Evolutionary conservation across 2,329 filamentous ascomycete species (phyloP), one percentile per base, ranked within the genome.

Genomic region (Knufia fluminis): DNA sequence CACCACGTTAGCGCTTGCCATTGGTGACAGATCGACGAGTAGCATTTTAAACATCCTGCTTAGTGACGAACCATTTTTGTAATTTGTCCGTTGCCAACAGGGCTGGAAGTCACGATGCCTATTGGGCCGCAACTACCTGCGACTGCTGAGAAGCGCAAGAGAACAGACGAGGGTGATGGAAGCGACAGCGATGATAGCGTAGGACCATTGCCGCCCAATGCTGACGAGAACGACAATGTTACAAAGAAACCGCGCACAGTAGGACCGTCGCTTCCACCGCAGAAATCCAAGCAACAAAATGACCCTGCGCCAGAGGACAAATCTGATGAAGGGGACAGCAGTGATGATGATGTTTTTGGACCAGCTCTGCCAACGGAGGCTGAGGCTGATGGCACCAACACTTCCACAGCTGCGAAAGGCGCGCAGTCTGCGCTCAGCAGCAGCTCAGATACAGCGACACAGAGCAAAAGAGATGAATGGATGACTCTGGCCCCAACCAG

Each of bases 381-480:
- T 2, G 57, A 60, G 41, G 48, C 39, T 6, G 24, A 49, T 51
- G 52, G 54, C 35, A 44, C 50, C 39, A 52, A 59, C 39, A 56
- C 59, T 9, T 52, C 56, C 46, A 53, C 57, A 32, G 48, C 54
- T 28, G 52, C 58, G 14, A 57, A 54, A n/a, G 62, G 54, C 41
- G 43, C 52, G 52, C 32, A 57, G 19, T 64, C 66, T 45, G 60
- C 59, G 14, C 65, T 67, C 46, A 63, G 65, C 43, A 60, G 57
- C 14, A 51, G 59, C 2, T 56, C 67, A 3, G 61, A 63, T 12
- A 54, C 71, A 32, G 58, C 66, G 16, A 50, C 65, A 52, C 74
- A 77, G 43, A 73, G 76, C 3, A 77, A 83, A 63, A 82, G 91
- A 59, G 90, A 94, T 70, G 83, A 87, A 60, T 90, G 85, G 85